Evolutionary conservation across 192 early-diverging fungal species (phyloP).

Genomic region (Backusella liffmaniae): DNA sequence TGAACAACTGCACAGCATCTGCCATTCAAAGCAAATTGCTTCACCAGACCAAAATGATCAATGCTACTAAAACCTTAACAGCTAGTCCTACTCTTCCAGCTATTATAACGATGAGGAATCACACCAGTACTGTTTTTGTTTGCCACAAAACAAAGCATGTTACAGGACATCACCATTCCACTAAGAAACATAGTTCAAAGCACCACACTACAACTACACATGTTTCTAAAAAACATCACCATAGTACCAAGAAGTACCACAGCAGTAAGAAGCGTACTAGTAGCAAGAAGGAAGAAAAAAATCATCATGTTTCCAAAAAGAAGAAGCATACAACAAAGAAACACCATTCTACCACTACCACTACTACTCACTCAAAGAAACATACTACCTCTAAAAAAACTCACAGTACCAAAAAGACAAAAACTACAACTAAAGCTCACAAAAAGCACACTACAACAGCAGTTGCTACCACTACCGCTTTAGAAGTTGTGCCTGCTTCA

Average conservation of each 20-base stretch:
- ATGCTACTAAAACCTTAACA: not conserved
- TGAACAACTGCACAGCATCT: not conserved
- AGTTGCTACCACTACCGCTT: not conserved
- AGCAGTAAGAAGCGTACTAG: not conserved
- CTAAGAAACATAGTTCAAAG: not conserved
- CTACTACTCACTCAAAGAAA: not conserved
- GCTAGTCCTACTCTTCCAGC: not conserved
- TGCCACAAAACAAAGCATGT: not conserved
- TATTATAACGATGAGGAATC: not conserved
- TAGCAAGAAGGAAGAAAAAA: not conserved
- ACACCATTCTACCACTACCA: not conserved
- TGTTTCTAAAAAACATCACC: not conserved
- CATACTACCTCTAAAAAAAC: not conserved
- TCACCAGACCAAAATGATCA: not conserved
- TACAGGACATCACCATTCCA: not conserved
- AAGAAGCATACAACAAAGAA: slow-evolving; percentile 11
- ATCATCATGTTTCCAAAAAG: not conserved
- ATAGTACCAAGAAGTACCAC: not conserved
- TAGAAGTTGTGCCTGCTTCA: not conserved
- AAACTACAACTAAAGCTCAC: not conserved
- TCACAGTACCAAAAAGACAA: not conserved
- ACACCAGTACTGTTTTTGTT: not conserved
- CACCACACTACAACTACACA: not conserved
- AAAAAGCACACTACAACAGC: not conserved
- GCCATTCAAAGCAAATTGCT: not conserved